These are phyloP conservation scores for Debaryomyces coudertii DNA, from an alignment of 1,139 yeast genomes.

Conservation along the genomic window DNA sequence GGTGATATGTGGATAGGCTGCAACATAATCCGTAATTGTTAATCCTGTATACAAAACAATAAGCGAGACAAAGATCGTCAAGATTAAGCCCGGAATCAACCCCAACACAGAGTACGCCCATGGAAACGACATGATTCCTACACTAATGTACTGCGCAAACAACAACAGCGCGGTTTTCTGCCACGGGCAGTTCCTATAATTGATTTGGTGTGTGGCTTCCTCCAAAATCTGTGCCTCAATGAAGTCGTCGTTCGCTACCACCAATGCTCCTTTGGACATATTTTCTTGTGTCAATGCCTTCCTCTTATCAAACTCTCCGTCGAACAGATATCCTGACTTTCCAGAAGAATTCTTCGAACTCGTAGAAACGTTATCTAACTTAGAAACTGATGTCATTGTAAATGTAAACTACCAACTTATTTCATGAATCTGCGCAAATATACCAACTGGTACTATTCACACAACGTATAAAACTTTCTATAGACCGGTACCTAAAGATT, in stretches of 20 bases:
- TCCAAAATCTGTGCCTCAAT: conserved; percentile 10
- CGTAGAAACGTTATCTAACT: too few relatives aligned
- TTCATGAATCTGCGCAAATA: too few relatives aligned
- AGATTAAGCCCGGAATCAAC: conserved; percentile 57
- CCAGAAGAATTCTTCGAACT: too few relatives aligned
- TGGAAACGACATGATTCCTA: conserved; percentile 67
- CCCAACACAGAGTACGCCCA: conserved; percentile 67
- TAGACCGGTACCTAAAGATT: too few relatives aligned
- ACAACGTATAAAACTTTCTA: too few relatives aligned
- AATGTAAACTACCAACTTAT: too few relatives aligned
- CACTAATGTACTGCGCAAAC: conserved; percentile 62
- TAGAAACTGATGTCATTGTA: too few relatives aligned
- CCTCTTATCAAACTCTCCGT: too few relatives aligned
- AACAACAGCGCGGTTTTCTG: conserved; percentile 59
- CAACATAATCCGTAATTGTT: conserved; percentile 57
- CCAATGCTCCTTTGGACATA: conserved; percentile 4
- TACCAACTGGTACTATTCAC: too few relatives aligned
- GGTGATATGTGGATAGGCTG: conserved; percentile 52
- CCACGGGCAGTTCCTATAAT: conserved; percentile 60
- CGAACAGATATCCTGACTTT: too few relatives aligned
- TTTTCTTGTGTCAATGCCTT: too few relatives aligned
- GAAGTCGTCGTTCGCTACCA: conserved; percentile 13
- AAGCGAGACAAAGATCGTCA: conserved; percentile 54
- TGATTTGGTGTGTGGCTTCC: conserved; percentile 28
- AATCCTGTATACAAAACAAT: conserved; percentile 59